These are phyloP conservation scores for Choiromyces venosus DNA, from an alignment of 495 filamentous ascomycete species.

Conservation along the genomic window DNA sequence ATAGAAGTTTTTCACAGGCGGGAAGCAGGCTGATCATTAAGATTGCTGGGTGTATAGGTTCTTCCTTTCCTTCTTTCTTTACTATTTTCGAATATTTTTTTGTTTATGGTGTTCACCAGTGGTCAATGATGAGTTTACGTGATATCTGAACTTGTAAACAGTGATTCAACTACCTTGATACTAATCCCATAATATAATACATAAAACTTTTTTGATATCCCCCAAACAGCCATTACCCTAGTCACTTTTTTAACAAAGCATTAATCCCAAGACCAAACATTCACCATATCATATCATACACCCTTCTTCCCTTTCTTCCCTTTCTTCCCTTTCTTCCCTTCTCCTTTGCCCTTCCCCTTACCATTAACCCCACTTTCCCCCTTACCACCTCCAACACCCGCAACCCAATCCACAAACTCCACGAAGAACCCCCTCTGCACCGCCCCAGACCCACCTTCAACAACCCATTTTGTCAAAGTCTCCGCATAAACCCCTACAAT, in stretches of 20 bases:
- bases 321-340: background rate
- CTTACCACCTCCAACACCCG: constrained; percentile 13
- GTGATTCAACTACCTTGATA: background rate
- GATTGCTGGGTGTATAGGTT: background rate
- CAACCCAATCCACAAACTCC: constrained; percentile 62
- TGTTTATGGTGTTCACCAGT: background rate
- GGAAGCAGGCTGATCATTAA: constrained; percentile 11
- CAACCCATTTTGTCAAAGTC: constrained; percentile 53
- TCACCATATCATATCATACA: background rate
- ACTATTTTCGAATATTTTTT: background rate
- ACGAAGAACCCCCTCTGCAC: constrained; percentile 60
- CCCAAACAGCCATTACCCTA: background rate
- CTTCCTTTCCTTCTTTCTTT: background rate
- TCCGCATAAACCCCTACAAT: constrained; percentile 56
- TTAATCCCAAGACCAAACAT: background rate
- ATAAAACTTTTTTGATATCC: background rate
- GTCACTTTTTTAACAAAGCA: background rate
- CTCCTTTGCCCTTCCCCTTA: background rate
- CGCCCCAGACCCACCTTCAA: constrained; percentile 51
- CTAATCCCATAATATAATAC: background rate
- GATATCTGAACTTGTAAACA: background rate
- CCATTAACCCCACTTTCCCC: background rate
- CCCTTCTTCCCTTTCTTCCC: background rate
- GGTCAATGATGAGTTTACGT: background rate
- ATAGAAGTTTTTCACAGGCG: constrained; percentile 18